A percentile compares a stretch with the other conserved stretches of the same genome.
Conservation (phyloP, 257 asterid genomes). For the Solanum pinnatisectum region DNA sequence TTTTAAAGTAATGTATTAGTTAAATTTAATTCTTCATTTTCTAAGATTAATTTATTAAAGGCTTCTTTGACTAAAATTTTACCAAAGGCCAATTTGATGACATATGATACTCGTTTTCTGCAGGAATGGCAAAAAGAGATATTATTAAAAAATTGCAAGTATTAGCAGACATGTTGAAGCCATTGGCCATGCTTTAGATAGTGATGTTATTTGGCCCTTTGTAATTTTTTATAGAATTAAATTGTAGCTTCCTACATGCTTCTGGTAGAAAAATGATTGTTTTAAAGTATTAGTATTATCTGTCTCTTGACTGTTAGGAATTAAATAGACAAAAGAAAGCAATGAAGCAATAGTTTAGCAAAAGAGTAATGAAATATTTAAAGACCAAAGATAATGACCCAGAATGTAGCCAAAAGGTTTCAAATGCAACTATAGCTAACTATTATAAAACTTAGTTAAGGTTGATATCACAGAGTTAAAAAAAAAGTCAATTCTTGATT, state of each 20-base stretch:
- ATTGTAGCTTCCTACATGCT: background rate
- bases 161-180: background rate
- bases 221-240: background rate
- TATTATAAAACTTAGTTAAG: background rate
- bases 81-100: background rate
- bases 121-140: background rate
- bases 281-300: background rate
- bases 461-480: background rate
- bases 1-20: background rate
- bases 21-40: background rate
- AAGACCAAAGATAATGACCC: background rate
- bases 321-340: background rate
- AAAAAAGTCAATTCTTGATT: background rate
- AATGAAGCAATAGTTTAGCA: background rate
- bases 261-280: background rate
- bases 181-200: background rate
- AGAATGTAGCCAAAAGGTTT: background rate
- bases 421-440: background rate
- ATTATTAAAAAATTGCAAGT: background rate
- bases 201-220: background rate
- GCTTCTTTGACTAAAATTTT: background rate
- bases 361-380: background rate
- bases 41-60: background rate
- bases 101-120: background rate
- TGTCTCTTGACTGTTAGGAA: background rate